Percentiles rank a stretch among this genome's conserved stretches.
Conservation (phyloP, 768 basidiomycete genomes). For the Russula olivacea region DNA sequence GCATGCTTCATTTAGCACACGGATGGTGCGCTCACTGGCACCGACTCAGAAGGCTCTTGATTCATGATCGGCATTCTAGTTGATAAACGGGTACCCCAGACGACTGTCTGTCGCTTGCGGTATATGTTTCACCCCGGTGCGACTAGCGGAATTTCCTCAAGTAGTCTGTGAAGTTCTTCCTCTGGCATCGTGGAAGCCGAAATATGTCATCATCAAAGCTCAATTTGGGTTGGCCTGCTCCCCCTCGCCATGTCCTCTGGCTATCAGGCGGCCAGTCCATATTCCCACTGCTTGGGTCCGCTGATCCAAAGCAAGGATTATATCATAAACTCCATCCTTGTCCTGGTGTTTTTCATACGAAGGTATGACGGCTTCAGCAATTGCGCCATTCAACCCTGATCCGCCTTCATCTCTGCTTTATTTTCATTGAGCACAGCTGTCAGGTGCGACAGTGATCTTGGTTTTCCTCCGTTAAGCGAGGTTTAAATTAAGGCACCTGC, state of each 20-base stretch:
- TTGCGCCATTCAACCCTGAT: background rate
- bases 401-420: background rate
- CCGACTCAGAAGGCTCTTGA: background rate
- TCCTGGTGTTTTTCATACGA: background rate
- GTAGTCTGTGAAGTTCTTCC: background rate
- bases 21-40: background rate
- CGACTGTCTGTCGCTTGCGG: background rate
- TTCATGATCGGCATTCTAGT: background rate
- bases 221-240: background rate
- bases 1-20: background rate
- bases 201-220: background rate
- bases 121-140: background rate
- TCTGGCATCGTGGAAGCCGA: too few species aligned
- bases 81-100: background rate
- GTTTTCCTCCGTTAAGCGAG: background rate
- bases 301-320: background rate
- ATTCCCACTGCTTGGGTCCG: background rate
- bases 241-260: background rate
- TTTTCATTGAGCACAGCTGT: background rate
- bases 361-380: background rate
- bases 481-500: background rate
- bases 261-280: background rate
- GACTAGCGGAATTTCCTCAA: background rate
- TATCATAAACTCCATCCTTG: background rate
- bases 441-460: background rate